Evolutionary conservation across 441 rosid genomes (phyloP).

Genomic region (Geranium incanum): DNA sequence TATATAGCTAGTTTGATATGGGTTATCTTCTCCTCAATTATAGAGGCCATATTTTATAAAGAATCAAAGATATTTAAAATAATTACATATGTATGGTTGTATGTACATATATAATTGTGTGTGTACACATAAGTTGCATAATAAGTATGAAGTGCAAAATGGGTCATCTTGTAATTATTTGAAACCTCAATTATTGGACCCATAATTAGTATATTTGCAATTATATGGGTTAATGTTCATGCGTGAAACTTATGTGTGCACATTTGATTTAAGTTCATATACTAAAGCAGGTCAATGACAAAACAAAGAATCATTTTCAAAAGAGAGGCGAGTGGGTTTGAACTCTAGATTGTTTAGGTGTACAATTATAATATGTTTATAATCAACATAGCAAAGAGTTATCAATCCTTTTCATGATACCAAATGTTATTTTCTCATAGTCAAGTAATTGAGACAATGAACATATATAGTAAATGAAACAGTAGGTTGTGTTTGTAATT

Average conservation of each 20-base stretch:
- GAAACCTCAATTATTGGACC: not conserved
- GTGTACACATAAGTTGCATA: constrained; percentile 2
- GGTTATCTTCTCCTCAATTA: not conserved
- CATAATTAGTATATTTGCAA: not conserved
- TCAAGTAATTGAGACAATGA: no score
- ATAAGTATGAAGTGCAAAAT: not conserved
- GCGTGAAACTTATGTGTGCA: not conserved
- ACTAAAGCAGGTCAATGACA: not conserved
- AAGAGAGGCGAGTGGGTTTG: not conserved
- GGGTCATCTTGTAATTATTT: not conserved
- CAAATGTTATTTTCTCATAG: no score
- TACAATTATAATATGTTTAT: not conserved
- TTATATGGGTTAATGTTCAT: constrained; percentile 3
- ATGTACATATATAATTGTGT: not conserved
- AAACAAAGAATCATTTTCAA: not conserved
- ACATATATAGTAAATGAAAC: no score
- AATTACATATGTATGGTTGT: not conserved
- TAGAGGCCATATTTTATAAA: not conserved
- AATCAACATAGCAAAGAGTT: not conserved
- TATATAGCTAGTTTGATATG: not conserved
- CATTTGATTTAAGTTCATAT: not conserved
- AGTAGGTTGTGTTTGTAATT: no score
- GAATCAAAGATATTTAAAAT: not conserved
- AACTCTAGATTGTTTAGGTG: not conserved
- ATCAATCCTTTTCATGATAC: not conserved